Evolutionary conservation across 139 green algal species (phyloP).

Genomic region (Zygnema circumcarinatum): DNA sequence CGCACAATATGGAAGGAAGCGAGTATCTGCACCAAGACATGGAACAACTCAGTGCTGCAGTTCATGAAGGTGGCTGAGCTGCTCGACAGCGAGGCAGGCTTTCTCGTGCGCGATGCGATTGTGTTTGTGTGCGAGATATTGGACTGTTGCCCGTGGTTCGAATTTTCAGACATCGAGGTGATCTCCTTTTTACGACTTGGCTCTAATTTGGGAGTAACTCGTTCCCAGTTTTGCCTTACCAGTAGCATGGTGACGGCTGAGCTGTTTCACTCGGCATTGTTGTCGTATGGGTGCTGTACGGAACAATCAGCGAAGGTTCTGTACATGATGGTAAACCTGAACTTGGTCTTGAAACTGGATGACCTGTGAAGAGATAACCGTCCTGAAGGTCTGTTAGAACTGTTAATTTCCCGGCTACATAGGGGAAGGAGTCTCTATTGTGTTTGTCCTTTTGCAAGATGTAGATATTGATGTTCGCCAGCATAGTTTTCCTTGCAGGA

Average conservation of each 20-base stretch:
- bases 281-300: too few species aligned
- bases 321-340: too few species aligned
- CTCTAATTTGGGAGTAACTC: not conserved
- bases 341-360: too few species aligned
- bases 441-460: too few species aligned
- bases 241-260: too few species aligned
- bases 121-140: constrained; percentile 72
- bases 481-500: constrained; percentile 9
- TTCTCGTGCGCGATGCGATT: constrained; percentile 66
- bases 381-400: too few species aligned
- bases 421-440: too few species aligned
- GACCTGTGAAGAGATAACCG: too few species aligned
- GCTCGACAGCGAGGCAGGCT: constrained; percentile 66
- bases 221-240: not conserved
- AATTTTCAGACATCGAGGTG: constrained; percentile 69
- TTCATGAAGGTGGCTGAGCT: constrained; percentile 72
- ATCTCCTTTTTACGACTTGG: not conserved
- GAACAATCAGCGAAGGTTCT: too few species aligned
- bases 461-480: too few species aligned
- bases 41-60: constrained; percentile 81
- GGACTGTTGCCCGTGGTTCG: constrained; percentile 73
- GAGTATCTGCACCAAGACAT: constrained; percentile 75
- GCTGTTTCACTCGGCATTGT: too few species aligned
- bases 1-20: constrained; percentile 73
- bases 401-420: too few species aligned